Evolutionary conservation across 768 basidiomycete genomes (phyloP).

Genomic region (Tylopilus felleus): DNA sequence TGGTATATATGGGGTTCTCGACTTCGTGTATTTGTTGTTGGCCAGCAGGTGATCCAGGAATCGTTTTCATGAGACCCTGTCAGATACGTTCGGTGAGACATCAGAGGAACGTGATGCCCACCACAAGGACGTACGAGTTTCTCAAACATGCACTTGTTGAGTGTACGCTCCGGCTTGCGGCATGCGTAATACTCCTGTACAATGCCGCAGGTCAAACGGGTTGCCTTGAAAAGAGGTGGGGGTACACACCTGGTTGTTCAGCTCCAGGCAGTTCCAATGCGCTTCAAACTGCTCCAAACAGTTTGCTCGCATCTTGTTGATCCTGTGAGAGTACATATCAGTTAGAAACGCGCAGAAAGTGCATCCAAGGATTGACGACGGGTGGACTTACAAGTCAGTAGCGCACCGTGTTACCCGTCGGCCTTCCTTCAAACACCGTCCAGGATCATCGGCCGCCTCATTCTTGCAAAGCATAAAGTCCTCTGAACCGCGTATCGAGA

Average conservation of each 20-base stretch:
- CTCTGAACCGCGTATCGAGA: conserved; percentile 46
- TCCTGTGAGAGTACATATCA: conserved; percentile 43
- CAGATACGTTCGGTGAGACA: background rate
- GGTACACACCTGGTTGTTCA: conserved; percentile 84
- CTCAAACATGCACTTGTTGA: conserved; percentile 95
- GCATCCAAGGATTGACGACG: background rate
- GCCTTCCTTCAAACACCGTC: conserved; percentile 93
- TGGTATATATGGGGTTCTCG: conserved; percentile 75
- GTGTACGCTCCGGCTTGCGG: conserved; percentile 79
- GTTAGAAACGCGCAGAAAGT: background rate
- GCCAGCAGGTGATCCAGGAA: conserved; percentile 84
- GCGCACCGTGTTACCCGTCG: conserved; percentile 94
- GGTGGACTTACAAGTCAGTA: conserved; percentile 73
- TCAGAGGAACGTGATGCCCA: background rate
- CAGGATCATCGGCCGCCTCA: conserved; percentile 79
- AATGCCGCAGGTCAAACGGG: background rate
- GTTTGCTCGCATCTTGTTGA: conserved; percentile 90
- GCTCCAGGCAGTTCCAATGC: conserved; percentile 94
- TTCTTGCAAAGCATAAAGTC: conserved; percentile 98
- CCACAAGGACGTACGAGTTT: conserved; percentile 68
- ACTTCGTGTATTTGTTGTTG: conserved; percentile 87
- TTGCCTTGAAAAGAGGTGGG: background rate
- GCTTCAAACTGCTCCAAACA: conserved; percentile 83
- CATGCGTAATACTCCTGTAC: conserved; percentile 83
- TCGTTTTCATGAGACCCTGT: conserved; percentile 86